Base-by-base conservation (phyloP, 23 red algal species). In the Agarophyton chilense region DNA sequence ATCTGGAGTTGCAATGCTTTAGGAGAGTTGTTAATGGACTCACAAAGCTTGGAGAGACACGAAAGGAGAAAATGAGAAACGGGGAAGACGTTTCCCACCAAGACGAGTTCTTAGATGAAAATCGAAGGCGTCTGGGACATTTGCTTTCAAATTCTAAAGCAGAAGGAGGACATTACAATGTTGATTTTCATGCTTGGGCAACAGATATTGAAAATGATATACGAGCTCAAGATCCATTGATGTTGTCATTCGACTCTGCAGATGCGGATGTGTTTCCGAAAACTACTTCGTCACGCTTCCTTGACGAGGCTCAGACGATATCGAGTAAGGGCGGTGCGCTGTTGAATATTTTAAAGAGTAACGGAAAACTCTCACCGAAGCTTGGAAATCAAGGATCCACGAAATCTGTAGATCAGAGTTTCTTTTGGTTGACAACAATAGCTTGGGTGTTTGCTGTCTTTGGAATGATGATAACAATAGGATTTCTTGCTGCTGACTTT, bases 391-490 rank as follows among this genome's bases (percentile, higher is more conserved):
- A n/a, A 4, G 61, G 52, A 67, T 41, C 62, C 26, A 50, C 42
- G 5, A 61, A 42, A 24, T 22, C 61, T 68, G 65, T 29, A 38
- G 82, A 86, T 17, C 26, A 71, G 62, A 45, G 82, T 53, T 86
- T 86, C 45, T 71, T 86, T 72, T 86, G n/a, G 43, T 39, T 86
- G 11, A 86, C 82, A 53, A 86, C 61, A 7, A 58, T 17, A 1
- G 85, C 85, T 28, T 89, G 85, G 85, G 58, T 71, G 5, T 79
- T 77, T 33, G 85, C 85, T 39, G 71, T 89, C 22, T 74, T 89
- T 78, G 85, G 85, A 32, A 89, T 89, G 85, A 78, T 89, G 51
- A 35, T 89, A 63, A 78, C 85, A n/a, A 78, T 89, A 14, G 85
- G 85, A 22, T 89, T 89, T 66, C 60, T 89, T 53, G 35, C 85